Conservation (phyloP, 179 eudicot genomes). For the Sideroxylon spinosum region DNA sequence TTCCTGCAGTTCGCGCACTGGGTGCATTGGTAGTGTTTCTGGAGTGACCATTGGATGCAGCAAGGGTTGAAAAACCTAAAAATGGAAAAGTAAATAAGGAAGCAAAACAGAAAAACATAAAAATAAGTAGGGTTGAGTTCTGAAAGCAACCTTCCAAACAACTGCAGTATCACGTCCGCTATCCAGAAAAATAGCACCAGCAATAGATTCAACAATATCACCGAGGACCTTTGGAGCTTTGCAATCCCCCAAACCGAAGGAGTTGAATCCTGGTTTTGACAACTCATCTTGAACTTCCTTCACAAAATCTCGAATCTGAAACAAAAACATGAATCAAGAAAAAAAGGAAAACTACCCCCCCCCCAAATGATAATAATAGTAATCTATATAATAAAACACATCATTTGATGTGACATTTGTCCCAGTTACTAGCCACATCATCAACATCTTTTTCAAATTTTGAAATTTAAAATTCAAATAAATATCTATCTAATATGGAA, state of each 20-base stretch:
- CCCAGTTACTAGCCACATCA: too few species aligned
- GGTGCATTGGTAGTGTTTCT: conserved; percentile 99
- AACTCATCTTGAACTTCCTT: conserved; percentile 73
- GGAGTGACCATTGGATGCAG: conserved; percentile 98
- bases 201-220: conserved; percentile 94
- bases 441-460: too few species aligned
- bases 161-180: conserved; percentile 56
- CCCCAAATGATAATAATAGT: not conserved
- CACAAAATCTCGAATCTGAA: conserved; percentile 90
- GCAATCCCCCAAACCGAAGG: conserved; percentile 97
- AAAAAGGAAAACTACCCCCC: not conserved
- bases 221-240: conserved; percentile 99
- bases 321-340: not conserved
- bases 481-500: too few species aligned
- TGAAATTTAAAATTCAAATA: too few species aligned
- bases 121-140: not conserved
- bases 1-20: conserved; percentile 96
- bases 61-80: conserved; percentile 87
- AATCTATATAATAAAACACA: too few species aligned
- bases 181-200: conserved; percentile 93
- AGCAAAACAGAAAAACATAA: not conserved
- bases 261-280: conserved; percentile 75
- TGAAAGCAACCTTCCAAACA: conserved; percentile 75
- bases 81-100: not conserved
- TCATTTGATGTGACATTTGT: too few species aligned